A percentile compares a stretch with the other conserved stretches of the same genome.
Conservation (phyloP, 2,329 filamentous ascomycete species). For the Decorospora gaudefroyi region DNA sequence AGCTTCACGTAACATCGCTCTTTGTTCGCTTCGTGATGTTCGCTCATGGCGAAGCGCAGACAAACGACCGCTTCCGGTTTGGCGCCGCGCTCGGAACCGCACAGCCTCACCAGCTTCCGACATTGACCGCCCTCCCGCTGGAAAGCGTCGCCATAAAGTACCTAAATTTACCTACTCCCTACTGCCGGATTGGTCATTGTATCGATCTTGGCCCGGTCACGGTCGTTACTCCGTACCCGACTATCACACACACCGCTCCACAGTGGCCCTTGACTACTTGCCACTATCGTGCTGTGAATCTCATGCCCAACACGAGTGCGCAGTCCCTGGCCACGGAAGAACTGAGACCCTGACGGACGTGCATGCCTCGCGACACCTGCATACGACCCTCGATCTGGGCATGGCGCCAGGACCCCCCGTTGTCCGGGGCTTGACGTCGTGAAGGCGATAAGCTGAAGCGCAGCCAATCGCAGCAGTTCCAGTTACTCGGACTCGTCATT, state of each 20-base stretch:
- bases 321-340: constrained; percentile 12
- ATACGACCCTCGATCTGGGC: constrained; percentile 16
- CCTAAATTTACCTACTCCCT: constrained; percentile 38
- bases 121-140: constrained; percentile 43
- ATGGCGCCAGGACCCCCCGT: constrained; percentile 12
- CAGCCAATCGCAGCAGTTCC: constrained; percentile 27
- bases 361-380: constrained; percentile 24
- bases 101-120: constrained; percentile 40
- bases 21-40: constrained; percentile 7
- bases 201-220: constrained; percentile 4
- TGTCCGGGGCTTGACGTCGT: constrained; percentile 19
- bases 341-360: constrained; percentile 15
- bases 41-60: constrained; percentile 13
- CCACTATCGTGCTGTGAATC: constrained; percentile 12
- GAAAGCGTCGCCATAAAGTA: constrained; percentile 37
- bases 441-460: constrained; percentile 34
- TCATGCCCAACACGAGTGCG: constrained; percentile 5
- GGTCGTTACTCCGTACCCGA: no score
- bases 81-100: constrained; percentile 29
- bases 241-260: constrained; percentile 18
- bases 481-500: constrained; percentile 34
- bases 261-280: constrained; percentile 7
- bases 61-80: constrained; percentile 23
- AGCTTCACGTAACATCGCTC: no score
- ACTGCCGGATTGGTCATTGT: constrained; percentile 26